Conservation (phyloP, 2,329 filamentous ascomycete genomes). For the Didymella sp. region DNA sequence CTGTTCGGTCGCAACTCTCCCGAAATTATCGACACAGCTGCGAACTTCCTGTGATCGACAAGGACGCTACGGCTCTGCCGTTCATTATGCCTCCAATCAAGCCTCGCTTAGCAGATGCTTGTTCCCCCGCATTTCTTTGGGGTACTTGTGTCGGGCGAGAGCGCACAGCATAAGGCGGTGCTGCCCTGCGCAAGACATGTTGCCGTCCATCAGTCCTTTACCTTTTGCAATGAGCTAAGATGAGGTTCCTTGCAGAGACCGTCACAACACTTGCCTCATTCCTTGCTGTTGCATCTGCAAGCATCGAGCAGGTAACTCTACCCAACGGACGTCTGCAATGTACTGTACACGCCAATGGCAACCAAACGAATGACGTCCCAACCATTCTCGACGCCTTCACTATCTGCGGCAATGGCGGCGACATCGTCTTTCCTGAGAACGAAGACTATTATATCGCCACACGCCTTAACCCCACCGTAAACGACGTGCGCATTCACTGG, state of each 20-base stretch:
- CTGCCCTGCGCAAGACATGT: neutral
- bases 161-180: neutral
- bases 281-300: neutral
- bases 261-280: neutral
- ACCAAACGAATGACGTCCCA: conserved; percentile 2
- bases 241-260: neutral
- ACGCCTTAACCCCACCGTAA: conserved; percentile 1
- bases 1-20: conserved; percentile 1
- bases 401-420: conserved; percentile 1
- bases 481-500: conserved; percentile 9
- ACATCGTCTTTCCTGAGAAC: conserved; percentile 3
- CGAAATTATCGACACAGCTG: neutral
- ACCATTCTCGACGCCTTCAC: conserved; percentile 1
- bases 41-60: neutral
- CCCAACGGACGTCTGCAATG: conserved; percentile 5
- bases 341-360: conserved; percentile 4
- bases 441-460: conserved; percentile 9
- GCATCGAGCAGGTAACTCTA: neutral
- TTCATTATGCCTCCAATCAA: conserved; percentile 14
- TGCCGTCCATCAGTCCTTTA: neutral
- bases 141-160: neutral
- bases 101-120: conserved; percentile 4
- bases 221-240: neutral
- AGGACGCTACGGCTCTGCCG: neutral
- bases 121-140: conserved; percentile 1